Evolutionary conservation across 257 asterid genomes (phyloP).

Genomic region (Schizonepeta tenuifolia): DNA sequence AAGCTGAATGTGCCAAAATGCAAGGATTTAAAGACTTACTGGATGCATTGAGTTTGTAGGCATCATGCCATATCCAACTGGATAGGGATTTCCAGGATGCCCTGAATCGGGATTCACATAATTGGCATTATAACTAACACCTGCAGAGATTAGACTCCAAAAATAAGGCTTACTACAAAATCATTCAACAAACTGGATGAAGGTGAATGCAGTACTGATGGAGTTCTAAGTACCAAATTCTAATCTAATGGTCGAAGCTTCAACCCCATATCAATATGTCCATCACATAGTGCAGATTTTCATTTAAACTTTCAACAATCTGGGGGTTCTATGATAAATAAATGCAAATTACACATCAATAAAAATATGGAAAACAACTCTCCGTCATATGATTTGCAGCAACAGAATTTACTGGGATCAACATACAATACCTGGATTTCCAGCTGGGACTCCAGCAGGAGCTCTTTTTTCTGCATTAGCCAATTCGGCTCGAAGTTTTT

Average conservation of each 20-base stretch:
- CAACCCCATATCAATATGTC: background rate
- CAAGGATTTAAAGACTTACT: slow-evolving; percentile 45
- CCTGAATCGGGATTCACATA: slow-evolving; percentile 67
- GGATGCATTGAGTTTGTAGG: slow-evolving; percentile 65
- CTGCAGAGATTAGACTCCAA: slow-evolving; percentile 44
- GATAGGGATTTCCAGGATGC: slow-evolving; percentile 67
- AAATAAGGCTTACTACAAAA: slow-evolving; percentile 22
- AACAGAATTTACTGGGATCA: slow-evolving; percentile 3
- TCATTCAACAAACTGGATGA: slow-evolving; percentile 5
- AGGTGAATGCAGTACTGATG: background rate
- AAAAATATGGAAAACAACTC: slow-evolving; percentile 12
- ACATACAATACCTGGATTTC: slow-evolving; percentile 68
- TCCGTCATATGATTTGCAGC: slow-evolving; percentile 16
- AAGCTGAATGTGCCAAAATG: background rate
- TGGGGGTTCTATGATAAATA: slow-evolving; percentile 12
- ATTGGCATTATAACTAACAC: slow-evolving; percentile 56
- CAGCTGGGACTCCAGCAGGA: slow-evolving; percentile 61
- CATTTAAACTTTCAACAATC: background rate
- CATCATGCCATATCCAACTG: slow-evolving; percentile 62
- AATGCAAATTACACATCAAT: slow-evolving; percentile 4
- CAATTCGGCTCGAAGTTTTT: slow-evolving; percentile 93
- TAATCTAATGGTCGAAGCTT: background rate
- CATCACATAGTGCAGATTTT: background rate
- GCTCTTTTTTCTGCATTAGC: slow-evolving; percentile 90
- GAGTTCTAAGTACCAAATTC: background rate